Evolutionary conservation across 345 rosid species (phyloP).

Genomic region (Viola odorata): DNA sequence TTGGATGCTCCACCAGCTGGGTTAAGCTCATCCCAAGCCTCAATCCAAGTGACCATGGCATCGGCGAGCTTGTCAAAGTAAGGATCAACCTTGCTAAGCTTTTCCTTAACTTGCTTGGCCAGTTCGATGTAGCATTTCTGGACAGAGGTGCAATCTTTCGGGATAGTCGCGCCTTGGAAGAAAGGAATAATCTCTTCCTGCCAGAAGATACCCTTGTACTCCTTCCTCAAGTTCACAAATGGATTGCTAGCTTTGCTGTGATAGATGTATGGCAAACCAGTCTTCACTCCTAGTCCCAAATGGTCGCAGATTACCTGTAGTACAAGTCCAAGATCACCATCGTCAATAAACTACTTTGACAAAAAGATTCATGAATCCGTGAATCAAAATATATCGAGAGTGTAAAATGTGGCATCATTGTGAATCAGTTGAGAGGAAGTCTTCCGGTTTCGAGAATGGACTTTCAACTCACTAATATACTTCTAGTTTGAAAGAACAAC

Average conservation of each 20-base stretch:
- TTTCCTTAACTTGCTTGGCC: conserved; percentile 72
- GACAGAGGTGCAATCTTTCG: conserved; percentile 72
- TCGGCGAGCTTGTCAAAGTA: conserved; percentile 83
- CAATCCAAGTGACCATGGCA: conserved; percentile 94
- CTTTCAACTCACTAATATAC: too few species aligned
- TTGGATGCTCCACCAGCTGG: conserved; percentile 29
- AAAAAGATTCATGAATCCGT: too few species aligned
- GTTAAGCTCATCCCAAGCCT: conserved; percentile 97
- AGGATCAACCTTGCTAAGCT: conserved; percentile 67
- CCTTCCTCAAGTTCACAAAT: conserved; percentile 83
- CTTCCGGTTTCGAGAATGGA: too few species aligned
- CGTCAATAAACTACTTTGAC: conserved; percentile 1
- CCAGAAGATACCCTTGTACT: conserved; percentile 91
- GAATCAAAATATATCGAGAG: too few species aligned
- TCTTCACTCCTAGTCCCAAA: conserved; percentile 79
- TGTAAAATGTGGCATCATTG: too few species aligned
- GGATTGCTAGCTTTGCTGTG: conserved; percentile 99
- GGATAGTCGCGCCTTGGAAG: conserved; percentile 58
- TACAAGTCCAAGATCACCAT: background rate
- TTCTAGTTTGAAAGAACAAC: too few species aligned
- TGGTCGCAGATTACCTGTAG: conserved; percentile 80
- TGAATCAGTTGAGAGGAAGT: too few species aligned
- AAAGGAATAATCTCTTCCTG: conserved; percentile 95
- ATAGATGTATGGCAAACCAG: conserved; percentile 77
- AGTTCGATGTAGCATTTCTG: conserved; percentile 83